Base-by-base conservation (phyloP, 1,139 yeast genomes). In the Lodderomyces elongisporus region DNA sequence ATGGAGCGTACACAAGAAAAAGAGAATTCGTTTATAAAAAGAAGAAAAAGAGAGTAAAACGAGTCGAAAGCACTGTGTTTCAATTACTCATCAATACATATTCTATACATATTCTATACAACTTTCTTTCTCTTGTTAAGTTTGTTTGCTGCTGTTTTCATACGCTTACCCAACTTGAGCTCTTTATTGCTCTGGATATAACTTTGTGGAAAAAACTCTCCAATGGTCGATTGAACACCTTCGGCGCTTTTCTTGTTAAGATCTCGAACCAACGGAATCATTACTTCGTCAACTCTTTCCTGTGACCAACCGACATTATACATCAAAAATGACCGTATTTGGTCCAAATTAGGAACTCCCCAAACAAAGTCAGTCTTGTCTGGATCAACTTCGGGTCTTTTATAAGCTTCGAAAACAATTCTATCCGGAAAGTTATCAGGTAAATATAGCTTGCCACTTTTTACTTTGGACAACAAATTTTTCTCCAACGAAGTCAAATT, bases 291-390 rank as follows among this genome's bases (percentile, higher is more conserved):
- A 2, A 88, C 81, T 39, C 75, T 70, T 10, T 71, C 78, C 46
- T 77, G 79, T 2, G 75, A 60, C 97, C 99, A 93, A 3, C 89
- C 88, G n/a, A 88, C 78, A 35, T 77, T 75, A 30, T 61, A 66
- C 71, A 74, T 73, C 52, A 93, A 62, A 47, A 73, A 89, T 0
- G 77, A 67, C 25, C 96, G 60, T 32, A 93, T 65, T 43, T 77
- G 78, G 46, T 89, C 96, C 39, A 89, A 58, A 51, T 85, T 85
- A 0, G 97, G 96, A 2, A 68, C 63, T 0, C 97, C 97, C 98
- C 98, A 93, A 36, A 74, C 74, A 57, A 93, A 89, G 32, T 72
- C 69, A 0, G 88, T 82, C 27, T 64, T 60, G 51, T 88, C 96
- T 17, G 68, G 67, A 53, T 93, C 97, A 1, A 91, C 96, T 32